Evolutionary conservation across 2,329 filamentous ascomycete species (phyloP).

Genomic region (Triangularia setosa): DNA sequence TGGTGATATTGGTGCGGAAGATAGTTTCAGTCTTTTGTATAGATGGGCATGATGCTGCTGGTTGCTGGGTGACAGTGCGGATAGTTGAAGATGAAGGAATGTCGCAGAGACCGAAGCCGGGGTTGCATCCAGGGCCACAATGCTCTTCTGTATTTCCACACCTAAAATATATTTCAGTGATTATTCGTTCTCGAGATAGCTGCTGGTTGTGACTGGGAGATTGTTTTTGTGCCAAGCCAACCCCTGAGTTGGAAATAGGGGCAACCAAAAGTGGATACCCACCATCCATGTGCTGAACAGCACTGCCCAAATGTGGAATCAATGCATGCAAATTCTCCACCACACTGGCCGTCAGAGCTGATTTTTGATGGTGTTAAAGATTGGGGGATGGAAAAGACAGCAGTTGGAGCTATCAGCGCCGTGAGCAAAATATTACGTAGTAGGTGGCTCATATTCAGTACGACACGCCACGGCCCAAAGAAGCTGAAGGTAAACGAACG

Average conservation of each 20-base stretch:
- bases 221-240: background rate
- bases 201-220: background rate
- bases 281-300: background rate
- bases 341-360: background rate
- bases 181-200: background rate
- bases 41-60: background rate
- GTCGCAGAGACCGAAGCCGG: slow-evolving; percentile 16
- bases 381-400: background rate
- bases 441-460: background rate
- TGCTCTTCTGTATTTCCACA: slow-evolving; percentile 23
- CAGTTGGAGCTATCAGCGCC: background rate
- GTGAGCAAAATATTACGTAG: background rate
- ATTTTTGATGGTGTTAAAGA: background rate
- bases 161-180: slow-evolving; percentile 4
- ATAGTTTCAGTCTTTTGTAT: background rate
- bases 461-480: background rate
- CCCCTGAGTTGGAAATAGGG: background rate
- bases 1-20: background rate
- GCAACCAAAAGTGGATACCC: background rate
- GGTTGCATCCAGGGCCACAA: slow-evolving; percentile 21
- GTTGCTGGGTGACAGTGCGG: background rate
- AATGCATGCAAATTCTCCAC: background rate
- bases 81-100: background rate
- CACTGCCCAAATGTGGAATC: background rate
- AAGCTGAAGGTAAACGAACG: background rate